Percentiles rank a stretch among this genome's conserved stretches.
These are phyloP conservation scores for Endocalyx cinctus DNA, from an alignment of 2,329 filamentous ascomycete genomes.

Conservation along the genomic window DNA sequence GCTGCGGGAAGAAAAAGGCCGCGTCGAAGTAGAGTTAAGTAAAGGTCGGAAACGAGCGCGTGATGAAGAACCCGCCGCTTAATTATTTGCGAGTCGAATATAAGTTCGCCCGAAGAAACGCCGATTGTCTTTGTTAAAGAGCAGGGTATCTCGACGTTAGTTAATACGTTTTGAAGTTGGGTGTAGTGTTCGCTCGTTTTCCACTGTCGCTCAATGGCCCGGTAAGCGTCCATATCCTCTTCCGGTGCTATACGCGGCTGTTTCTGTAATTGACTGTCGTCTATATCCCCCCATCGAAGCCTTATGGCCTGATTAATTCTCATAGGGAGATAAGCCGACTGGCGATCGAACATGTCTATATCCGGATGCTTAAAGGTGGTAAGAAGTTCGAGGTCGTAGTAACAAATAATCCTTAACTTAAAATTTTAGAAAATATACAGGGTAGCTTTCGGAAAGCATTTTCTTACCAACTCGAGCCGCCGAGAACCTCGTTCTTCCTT, in stretches of 20 bases:
- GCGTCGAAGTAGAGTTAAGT: no score
- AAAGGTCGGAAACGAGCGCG: slow-evolving; percentile 12
- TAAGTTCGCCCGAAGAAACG: slow-evolving; percentile 11
- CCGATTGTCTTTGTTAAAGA: slow-evolving; percentile 13
- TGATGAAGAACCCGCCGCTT: slow-evolving; percentile 10
- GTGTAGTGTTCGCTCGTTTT: slow-evolving; percentile 12
- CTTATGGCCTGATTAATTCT: slow-evolving; percentile 9
- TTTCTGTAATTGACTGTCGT: slow-evolving; percentile 6
- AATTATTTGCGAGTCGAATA: slow-evolving; percentile 7
- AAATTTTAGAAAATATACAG: no score
- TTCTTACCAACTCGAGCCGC: slow-evolving; percentile 11
- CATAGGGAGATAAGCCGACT: slow-evolving; percentile 16
- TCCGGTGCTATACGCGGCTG: slow-evolving; percentile 3
- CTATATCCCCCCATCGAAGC: not conserved
- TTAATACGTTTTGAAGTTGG: slow-evolving; percentile 10
- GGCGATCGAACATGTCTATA: no score
- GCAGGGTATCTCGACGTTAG: slow-evolving; percentile 10
- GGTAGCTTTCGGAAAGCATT: slow-evolving; percentile 3
- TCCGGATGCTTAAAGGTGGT: slow-evolving; percentile 6
- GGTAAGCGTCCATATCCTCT: slow-evolving; percentile 10
- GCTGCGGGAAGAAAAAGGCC: slow-evolving; percentile 5
- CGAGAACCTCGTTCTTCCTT: slow-evolving; percentile 9
- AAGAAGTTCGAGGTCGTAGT: slow-evolving; percentile 10
- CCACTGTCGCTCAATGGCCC: slow-evolving; percentile 10
- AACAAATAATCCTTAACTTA: slow-evolving; percentile 12